Evolutionary conservation across 257 asterid genomes (phyloP), one percentile per base, ranked within the genome.

Genomic region (Solanum lycopersicoides): DNA sequence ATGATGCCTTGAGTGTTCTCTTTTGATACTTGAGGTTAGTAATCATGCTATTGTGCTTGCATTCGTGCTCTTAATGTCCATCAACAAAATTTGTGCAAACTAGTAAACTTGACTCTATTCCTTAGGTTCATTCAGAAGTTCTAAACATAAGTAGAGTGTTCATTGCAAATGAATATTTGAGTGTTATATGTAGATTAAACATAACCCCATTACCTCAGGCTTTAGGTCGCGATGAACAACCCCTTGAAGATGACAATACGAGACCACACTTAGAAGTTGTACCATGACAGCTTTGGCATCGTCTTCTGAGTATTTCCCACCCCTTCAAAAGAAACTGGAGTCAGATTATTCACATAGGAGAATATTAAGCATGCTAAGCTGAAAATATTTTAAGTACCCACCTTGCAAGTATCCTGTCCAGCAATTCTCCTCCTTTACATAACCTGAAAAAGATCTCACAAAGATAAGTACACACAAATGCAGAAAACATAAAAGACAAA

Each of bases 201-300:
- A 41, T 18, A 50, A 20, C 12, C 18, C 63, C 44, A 50, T 56
- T 87, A 93, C 96, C 96, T 93, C 97, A 50, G 97, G 97, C 88
- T 94, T 93, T 88, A 94, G 75, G 92, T 93, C 97, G 72, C 97
- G 97, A 87, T 94, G 97, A 83, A 94, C 95, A 77, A 94, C 95
- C 6, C 99, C 98, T 87, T 96, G 99, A 83, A 93, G 94, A 92
- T 96, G 99, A 90, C 97, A 96, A 87, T 94, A 94, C 7, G 99
- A 93, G 50, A 91, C 94, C 84, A 94, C 94, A 34, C 91, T 90
- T 86, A 94, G 89, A 86, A 94, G 92, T 87, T 94, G 97, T 50
- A 90, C 91, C 96, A 94, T 91, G 86, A 94, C 92, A 69, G 86
- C 90, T 89, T 90, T 94, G 44, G 97, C 96, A 89, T 94, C 96